Evolutionary conservation across 371 early-diverging fungal species (phyloP).

Genomic region (Conidiobolus coronatus): DNA sequence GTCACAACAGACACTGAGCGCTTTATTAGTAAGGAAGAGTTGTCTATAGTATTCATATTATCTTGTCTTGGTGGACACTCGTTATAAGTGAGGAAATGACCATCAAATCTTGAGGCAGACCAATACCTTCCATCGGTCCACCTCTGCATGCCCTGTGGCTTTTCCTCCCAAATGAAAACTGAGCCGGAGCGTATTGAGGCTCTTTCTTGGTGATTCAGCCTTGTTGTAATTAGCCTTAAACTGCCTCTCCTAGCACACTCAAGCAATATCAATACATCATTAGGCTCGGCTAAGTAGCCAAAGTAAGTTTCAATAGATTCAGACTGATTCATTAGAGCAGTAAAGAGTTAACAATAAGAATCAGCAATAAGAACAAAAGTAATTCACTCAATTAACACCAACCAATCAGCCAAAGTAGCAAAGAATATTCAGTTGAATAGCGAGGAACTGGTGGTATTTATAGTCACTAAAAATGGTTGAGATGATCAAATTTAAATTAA

Average conservation of each 20-base stretch:
- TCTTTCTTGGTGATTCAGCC: slow-evolving; percentile 50
- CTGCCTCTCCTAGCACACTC: slow-evolving; percentile 44
- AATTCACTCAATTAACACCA: too few species aligned
- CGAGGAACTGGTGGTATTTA: too few species aligned
- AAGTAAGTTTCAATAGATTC: slow-evolving; percentile 24
- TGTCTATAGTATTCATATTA: too few species aligned
- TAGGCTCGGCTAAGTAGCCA: slow-evolving; percentile 41
- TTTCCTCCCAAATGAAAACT: slow-evolving; percentile 61
- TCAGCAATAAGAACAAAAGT: too few species aligned
- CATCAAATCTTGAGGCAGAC: slow-evolving; percentile 63
- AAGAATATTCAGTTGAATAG: too few species aligned
- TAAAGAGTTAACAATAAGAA: too few species aligned
- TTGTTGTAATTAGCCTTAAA: slow-evolving; percentile 32
- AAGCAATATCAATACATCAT: slow-evolving; percentile 50
- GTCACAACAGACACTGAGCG: neutral
- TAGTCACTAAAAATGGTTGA: too few species aligned
- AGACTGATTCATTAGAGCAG: too few species aligned
- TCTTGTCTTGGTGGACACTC: slow-evolving; percentile 11
- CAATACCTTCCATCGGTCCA: slow-evolving; percentile 78
- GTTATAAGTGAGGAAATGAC: slow-evolving; percentile 53
- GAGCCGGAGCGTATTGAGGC: slow-evolving; percentile 38
- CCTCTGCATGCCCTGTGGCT: slow-evolving; percentile 58
- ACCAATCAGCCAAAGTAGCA: too few species aligned
- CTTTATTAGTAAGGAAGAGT: neutral
- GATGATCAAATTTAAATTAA: too few species aligned